These are phyloP conservation scores for Alternaria panax DNA, from an alignment of 2,329 filamentous ascomycete genomes.

Conservation along the genomic window DNA sequence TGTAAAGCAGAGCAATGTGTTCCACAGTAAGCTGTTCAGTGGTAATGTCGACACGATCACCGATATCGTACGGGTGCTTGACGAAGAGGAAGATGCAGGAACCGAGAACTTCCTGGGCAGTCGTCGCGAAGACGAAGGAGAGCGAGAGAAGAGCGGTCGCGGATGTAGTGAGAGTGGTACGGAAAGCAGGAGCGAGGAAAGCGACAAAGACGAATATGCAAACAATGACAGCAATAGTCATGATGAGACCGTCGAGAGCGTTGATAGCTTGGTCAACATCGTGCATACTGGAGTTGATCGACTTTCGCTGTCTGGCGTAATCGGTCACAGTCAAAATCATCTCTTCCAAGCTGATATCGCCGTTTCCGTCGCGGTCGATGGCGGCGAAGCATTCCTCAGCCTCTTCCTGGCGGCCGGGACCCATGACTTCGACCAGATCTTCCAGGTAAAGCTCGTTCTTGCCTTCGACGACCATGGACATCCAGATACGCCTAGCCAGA, in stretches of 20 bases:
- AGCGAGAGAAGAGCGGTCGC: conserved; percentile 91
- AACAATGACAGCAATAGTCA: conserved; percentile 80
- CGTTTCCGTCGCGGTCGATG: conserved; percentile 87
- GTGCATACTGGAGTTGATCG: conserved; percentile 92
- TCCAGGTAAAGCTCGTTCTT: conserved; percentile 79
- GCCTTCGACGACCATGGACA: conserved; percentile 95
- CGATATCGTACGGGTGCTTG: conserved; percentile 97
- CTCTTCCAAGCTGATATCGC: conserved; percentile 93
- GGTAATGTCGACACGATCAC: conserved; percentile 87
- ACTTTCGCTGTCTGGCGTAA: conserved; percentile 83
- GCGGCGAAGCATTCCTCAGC: conserved; percentile 85
- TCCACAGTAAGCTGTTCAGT: conserved; percentile 79
- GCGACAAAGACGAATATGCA: conserved; percentile 86
- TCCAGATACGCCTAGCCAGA: conserved; percentile 94
- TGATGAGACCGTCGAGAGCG: conserved; percentile 85
- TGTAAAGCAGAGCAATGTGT: conserved; percentile 92
- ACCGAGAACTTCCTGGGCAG: conserved; percentile 92
- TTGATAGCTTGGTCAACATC: conserved; percentile 94
- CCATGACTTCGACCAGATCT: conserved; percentile 88
- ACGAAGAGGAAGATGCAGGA: conserved; percentile 99
- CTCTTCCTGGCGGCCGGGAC: conserved; percentile 73
- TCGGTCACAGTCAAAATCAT: conserved; percentile 90
- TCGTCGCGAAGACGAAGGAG: conserved; percentile 95
- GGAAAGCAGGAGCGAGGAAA: conserved; percentile 86
- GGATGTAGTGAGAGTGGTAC: conserved; percentile 84